Percentiles rank a stretch among this genome's conserved stretches.
Conservation (phyloP, 257 asterid species). For the Handroanthus guayacan region DNA sequence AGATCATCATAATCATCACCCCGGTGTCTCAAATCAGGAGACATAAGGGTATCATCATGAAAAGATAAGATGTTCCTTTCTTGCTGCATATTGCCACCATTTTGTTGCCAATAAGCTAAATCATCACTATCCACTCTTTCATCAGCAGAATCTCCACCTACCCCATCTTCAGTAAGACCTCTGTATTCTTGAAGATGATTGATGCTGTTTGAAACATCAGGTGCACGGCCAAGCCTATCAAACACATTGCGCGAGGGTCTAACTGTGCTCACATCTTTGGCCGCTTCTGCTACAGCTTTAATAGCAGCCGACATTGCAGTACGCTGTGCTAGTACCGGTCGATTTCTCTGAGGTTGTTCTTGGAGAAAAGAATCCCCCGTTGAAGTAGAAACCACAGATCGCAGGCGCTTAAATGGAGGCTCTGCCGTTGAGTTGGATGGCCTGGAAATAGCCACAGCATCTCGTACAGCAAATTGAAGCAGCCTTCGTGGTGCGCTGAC, state of each 20-base stretch:
- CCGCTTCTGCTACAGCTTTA: slow-evolving; percentile 93
- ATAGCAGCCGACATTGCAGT: slow-evolving; percentile 74
- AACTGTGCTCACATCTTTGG: slow-evolving; percentile 67
- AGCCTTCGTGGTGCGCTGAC: slow-evolving; percentile 82
- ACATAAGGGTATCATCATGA: slow-evolving; percentile 44
- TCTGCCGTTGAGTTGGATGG: slow-evolving; percentile 52
- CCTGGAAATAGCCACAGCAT: slow-evolving; percentile 84
- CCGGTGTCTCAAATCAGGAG: slow-evolving; percentile 55
- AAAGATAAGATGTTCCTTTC: slow-evolving; percentile 45
- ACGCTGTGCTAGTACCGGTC: slow-evolving; percentile 10
- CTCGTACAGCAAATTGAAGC: slow-evolving; percentile 94
- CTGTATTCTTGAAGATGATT: slow-evolving; percentile 46
- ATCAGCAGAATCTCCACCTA: slow-evolving; percentile 47
- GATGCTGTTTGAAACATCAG: slow-evolving; percentile 46
- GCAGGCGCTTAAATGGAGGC: slow-evolving; percentile 77
- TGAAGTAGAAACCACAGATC: slow-evolving; percentile 81
- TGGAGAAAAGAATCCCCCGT: slow-evolving; percentile 53
- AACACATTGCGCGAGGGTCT: slow-evolving; percentile 77
- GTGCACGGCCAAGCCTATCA: slow-evolving; percentile 83
- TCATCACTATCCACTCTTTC: slow-evolving; percentile 41
- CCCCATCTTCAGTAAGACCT: slow-evolving; percentile 51
- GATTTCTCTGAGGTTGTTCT: slow-evolving; percentile 62
- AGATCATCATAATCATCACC: slow-evolving; percentile 50
- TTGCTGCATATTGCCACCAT: slow-evolving; percentile 43
- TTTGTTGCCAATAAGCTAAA: slow-evolving; percentile 46